Conservation (phyloP, 2,329 filamentous ascomycete genomes). For the Microcera coccophila region DNA sequence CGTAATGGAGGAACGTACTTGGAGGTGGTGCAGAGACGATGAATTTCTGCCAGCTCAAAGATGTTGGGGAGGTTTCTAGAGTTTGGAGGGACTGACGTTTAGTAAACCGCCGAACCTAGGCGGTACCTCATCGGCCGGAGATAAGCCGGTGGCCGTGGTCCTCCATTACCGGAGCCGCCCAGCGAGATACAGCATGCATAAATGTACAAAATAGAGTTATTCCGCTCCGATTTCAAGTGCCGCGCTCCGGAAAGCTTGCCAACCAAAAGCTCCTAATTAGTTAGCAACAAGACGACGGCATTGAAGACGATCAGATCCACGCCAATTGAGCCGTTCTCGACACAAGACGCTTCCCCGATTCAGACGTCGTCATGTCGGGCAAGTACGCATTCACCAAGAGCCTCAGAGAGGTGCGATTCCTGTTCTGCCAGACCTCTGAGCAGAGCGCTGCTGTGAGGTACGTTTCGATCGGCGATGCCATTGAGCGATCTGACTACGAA, state of each 20-base stretch:
- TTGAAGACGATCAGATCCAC: constrained; percentile 2
- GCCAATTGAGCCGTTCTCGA: constrained; percentile 1
- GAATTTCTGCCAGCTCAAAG: neutral
- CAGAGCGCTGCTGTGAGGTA: constrained; percentile 87
- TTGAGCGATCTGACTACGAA: constrained; percentile 1
- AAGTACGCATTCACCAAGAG: constrained; percentile 89
- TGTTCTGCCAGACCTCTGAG: constrained; percentile 93
- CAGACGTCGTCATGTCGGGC: constrained; percentile 63
- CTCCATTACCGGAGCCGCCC: neutral
- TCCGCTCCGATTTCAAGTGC: constrained; percentile 17
- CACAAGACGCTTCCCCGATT: neutral
- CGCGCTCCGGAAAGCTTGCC: constrained; percentile 23
- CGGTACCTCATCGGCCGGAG: constrained; percentile 1
- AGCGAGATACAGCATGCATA: neutral
- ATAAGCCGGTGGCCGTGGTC: neutral
- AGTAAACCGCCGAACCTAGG: neutral
- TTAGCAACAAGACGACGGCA: constrained; percentile 21
- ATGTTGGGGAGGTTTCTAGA: neutral
- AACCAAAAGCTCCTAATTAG: constrained; percentile 30
- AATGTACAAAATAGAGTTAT: no score
- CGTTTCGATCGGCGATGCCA: constrained; percentile 26
- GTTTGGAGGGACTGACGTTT: neutral
- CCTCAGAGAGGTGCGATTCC: constrained; percentile 93
- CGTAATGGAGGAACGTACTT: neutral
- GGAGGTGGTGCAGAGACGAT: neutral